Evolutionary conservation across 2,329 filamentous ascomycete genomes (phyloP), one percentile per base, ranked within the genome.

Genomic region (Talaromyces sp.): DNA sequence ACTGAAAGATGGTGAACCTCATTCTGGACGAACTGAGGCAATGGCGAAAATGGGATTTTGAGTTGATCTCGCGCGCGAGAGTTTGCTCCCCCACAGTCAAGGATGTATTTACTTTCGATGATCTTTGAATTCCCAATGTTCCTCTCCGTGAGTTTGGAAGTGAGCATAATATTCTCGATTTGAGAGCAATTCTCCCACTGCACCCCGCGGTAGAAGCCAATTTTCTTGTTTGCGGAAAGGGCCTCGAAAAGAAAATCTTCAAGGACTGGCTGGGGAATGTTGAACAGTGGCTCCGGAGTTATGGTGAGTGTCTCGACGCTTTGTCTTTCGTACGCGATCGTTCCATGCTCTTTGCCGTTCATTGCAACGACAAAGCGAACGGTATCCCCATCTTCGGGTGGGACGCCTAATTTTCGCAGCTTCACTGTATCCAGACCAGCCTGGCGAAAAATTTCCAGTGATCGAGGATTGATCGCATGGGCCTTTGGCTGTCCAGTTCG

Each of bases 351-450:
- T 13, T 71, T 58, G 4, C 70, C 70, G n/a, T 58, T 65, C 20
- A 74, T 57, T 45, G 67, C 70, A 1, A 70, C 71, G 11, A 73
- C 52, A 47, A 74, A 74, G 47, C 72, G 71, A 20, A 74, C 71
- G 64, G 65, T 72, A 33, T 60, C 68, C 2, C 67, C 69, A 62
- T 75, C 71, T 19, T 60, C 54, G 42, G 69, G 61, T 10, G 61
- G 54, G 1, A 66, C 69, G 6, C 71, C 72, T n/a, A 71, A 30
- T 7, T 52, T 56, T 16, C 69, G 58, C 13, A 72, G 16, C 6
- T 45, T 40, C 17, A 47, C 42, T 47, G 60, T 52, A 5, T 62
- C 61, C 14, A 64, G 48, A 11, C 49, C 40, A 42, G 53, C 56
- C 49, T 64, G 63, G 20, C 60, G 58, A 22, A 59, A 52, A 20